Percentiles rank a stretch among this genome's conserved stretches.
phyloP scores from a whole-genome alignment of 176 grass and related monocot species.

The Puya raimondii region DNA sequence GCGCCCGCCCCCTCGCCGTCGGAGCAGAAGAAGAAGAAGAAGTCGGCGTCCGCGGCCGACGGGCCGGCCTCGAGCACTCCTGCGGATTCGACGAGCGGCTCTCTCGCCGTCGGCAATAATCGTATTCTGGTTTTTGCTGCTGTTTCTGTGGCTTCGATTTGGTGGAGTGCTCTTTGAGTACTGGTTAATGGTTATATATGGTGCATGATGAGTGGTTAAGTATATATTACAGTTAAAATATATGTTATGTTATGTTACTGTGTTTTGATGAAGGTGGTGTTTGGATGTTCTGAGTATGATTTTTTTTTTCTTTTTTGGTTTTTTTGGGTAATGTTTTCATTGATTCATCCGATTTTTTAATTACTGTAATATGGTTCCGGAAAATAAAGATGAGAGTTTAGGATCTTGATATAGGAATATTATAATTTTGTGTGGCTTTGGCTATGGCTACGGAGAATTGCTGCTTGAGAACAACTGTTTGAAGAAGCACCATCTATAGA shows the following conservation, averaged over 20 bases:
- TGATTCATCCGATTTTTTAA: neutral
- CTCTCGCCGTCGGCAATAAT: neutral
- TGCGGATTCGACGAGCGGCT: neutral
- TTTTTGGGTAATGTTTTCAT: neutral
- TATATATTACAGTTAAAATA: neutral
- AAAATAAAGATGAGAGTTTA: neutral
- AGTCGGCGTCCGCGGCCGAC: conserved; percentile 19
- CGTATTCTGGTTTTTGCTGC: neutral
- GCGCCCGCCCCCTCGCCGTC: conserved; percentile 48
- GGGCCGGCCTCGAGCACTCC: conserved; percentile 15
- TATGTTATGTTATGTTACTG: no score
- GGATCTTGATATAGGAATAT: neutral
- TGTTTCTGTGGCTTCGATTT: neutral
- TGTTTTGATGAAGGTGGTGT: neutral
- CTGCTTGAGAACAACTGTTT: no score
- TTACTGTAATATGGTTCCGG: no score
- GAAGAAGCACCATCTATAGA: no score
- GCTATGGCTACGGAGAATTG: no score
- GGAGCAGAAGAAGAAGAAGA: conserved; percentile 38
- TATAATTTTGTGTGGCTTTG: neutral
- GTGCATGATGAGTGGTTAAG: neutral
- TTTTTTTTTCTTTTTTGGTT: neutral
- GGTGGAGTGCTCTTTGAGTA: neutral
- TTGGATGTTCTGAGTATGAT: neutral
- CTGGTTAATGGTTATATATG: neutral